Evolutionary conservation across 2,329 filamentous ascomycete species (phyloP).

Genomic region (Diaporthe humulicola): DNA sequence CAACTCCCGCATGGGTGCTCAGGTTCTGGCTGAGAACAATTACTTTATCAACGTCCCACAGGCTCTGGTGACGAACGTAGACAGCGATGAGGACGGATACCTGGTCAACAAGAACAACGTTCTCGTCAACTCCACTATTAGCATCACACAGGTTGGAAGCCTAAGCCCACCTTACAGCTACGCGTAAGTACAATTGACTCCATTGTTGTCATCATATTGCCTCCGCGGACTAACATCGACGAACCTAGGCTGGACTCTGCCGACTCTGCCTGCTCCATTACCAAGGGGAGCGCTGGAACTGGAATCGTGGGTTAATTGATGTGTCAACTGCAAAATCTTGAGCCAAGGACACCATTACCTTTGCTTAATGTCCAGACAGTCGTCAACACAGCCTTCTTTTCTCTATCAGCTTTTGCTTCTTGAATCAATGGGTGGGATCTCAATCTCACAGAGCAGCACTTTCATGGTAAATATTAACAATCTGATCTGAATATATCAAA

Average conservation of each 20-base stretch:
- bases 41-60: constrained; percentile 60
- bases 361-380: neutral
- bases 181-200: constrained; percentile 45
- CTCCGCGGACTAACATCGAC: neutral
- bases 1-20: constrained; percentile 65
- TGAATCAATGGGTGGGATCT: neutral
- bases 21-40: constrained; percentile 66
- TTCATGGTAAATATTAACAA: constrained; percentile 10
- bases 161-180: constrained; percentile 53
- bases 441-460: neutral
- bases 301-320: constrained; percentile 24
- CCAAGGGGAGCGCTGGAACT: constrained; percentile 27
- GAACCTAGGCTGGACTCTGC: constrained; percentile 29
- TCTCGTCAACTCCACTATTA: constrained; percentile 53
- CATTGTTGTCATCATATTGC: neutral
- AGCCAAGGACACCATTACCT: neutral
- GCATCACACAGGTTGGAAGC: constrained; percentile 51
- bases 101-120: constrained; percentile 59
- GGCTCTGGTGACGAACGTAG: constrained; percentile 55
- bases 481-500: neutral
- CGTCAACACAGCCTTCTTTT: neutral
- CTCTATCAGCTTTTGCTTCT: neutral
- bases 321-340: neutral
- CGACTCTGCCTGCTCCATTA: constrained; percentile 30
- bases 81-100: constrained; percentile 60